Evolutionary conservation across 2,329 filamentous ascomycete species (phyloP).

Genomic region (Pseudocercospora vitis): DNA sequence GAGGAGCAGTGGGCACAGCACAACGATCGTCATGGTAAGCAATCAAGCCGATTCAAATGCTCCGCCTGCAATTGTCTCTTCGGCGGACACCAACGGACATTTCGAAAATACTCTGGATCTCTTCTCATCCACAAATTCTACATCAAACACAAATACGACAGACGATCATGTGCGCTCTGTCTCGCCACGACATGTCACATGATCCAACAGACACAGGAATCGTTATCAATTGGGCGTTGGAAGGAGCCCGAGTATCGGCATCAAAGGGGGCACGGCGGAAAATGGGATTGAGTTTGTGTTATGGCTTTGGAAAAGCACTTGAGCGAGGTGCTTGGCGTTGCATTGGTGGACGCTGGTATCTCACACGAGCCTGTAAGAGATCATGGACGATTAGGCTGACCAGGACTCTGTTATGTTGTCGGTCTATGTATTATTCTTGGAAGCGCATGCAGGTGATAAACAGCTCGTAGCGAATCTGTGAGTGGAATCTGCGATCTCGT

Average conservation of each 20-base stretch:
- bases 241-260: not conserved
- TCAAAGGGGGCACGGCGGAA: not conserved
- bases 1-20: conserved; percentile 15
- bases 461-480: too few relatives aligned
- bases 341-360: not conserved
- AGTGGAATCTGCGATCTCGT: too few relatives aligned
- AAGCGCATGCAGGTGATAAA: too few relatives aligned
- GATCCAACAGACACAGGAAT: not conserved
- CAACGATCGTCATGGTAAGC: conserved; percentile 21
- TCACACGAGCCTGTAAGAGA: not conserved
- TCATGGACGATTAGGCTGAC: not conserved
- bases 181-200: conserved; percentile 4
- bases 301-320: not conserved
- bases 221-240: not conserved
- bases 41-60: not conserved
- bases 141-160: conserved; percentile 3
- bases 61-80: not conserved
- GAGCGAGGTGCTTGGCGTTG: conserved; percentile 4
- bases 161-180: conserved; percentile 8
- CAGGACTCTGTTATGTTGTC: not conserved
- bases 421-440: too few relatives aligned
- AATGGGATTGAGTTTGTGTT: not conserved
- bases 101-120: conserved; percentile 1
- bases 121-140: conserved; percentile 1
- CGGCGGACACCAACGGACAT: not conserved